These are phyloP conservation scores for Betula pendula DNA, from an alignment of 306 rosid genomes.

Conservation along the genomic window DNA sequence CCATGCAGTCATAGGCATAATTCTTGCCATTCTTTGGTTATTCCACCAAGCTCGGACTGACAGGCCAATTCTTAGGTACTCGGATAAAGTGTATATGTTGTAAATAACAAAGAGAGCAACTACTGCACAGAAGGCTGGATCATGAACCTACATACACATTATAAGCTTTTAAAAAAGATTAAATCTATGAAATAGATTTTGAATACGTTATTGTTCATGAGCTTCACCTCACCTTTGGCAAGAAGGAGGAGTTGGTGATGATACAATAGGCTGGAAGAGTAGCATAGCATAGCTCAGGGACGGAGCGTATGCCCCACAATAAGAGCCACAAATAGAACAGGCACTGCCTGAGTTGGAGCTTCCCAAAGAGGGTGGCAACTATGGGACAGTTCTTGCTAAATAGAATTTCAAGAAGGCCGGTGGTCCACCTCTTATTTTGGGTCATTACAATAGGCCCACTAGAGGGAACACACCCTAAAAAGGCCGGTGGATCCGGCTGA, in stretches of 20 bases:
- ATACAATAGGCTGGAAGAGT: conserved; percentile 51
- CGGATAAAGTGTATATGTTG: conserved; percentile 13
- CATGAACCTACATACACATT: conserved; percentile 23
- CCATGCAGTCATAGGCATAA: conserved; percentile 23
- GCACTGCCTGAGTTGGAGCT: conserved; percentile 48
- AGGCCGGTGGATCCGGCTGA: conserved; percentile 42
- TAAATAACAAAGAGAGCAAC: conserved; percentile 20
- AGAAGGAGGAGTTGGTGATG: conserved; percentile 51
- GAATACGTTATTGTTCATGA: no score
- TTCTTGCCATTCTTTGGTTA: conserved; percentile 36
- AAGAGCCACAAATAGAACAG: conserved; percentile 45
- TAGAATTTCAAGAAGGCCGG: conserved; percentile 57
- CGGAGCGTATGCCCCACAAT: conserved; percentile 32
- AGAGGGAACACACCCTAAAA: conserved; percentile 55
- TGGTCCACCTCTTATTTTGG: conserved; percentile 71
- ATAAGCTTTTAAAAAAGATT: no score
- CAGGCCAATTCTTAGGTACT: conserved; percentile 21
- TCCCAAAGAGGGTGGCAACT: conserved; percentile 30
- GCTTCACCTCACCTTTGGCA: conserved; percentile 54
- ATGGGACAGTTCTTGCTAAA: conserved; percentile 50
- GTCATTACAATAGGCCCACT: conserved; percentile 45
- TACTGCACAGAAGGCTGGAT: conserved; percentile 22
- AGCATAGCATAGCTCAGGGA: conserved; percentile 49
- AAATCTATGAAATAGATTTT: not conserved
- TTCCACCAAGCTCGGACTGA: conserved; percentile 57